Percentiles rank a stretch among this genome's conserved stretches.
phyloP scores from a whole-genome alignment of 352 stramenopile genomes.

The Phytophthora multivora region DNA sequence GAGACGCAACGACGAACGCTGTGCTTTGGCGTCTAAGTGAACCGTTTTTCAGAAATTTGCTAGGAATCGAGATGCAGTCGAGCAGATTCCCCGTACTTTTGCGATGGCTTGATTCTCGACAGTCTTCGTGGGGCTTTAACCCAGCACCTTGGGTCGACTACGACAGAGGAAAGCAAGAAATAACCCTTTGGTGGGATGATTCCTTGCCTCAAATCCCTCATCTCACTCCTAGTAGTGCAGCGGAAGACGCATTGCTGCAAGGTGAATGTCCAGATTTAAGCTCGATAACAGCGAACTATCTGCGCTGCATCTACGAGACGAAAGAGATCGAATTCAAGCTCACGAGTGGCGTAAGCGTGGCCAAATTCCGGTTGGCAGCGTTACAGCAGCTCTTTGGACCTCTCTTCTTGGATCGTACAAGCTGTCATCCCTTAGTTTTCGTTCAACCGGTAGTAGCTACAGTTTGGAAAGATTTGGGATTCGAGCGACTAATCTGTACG shows the following conservation, averaged over 20 bases:
- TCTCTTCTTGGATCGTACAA: constrained; percentile 36
- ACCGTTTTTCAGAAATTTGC: constrained; percentile 22
- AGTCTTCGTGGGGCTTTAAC: constrained; percentile 5
- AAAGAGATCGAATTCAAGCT: constrained; percentile 57
- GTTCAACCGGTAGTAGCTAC: constrained; percentile 21
- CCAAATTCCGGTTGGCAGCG: constrained; percentile 47
- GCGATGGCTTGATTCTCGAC: constrained; percentile 20
- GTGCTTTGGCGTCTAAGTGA: constrained; percentile 44
- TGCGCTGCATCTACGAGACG: constrained; percentile 32
- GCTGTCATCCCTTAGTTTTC: constrained; percentile 31
- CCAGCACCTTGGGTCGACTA: background rate
- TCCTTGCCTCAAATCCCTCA: constrained; percentile 11
- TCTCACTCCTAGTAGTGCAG: background rate
- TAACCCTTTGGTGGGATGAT: constrained; percentile 20
- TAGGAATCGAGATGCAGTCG: constrained; percentile 17
- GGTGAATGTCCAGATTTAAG: background rate
- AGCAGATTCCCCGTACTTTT: constrained; percentile 14
- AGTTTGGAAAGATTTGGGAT: constrained; percentile 37
- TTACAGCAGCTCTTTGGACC: constrained; percentile 44
- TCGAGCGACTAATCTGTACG: constrained; percentile 27
- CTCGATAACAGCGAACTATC: constrained; percentile 11
- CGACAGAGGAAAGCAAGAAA: background rate
- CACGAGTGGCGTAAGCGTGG: constrained; percentile 28
- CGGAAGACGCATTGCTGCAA: constrained; percentile 6
- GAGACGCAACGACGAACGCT: constrained; percentile 11